Evolutionary conservation across 163 green algal species (phyloP), one percentile per base, ranked within the genome.

Genomic region (Coccomyxa subellipsoidea): DNA sequence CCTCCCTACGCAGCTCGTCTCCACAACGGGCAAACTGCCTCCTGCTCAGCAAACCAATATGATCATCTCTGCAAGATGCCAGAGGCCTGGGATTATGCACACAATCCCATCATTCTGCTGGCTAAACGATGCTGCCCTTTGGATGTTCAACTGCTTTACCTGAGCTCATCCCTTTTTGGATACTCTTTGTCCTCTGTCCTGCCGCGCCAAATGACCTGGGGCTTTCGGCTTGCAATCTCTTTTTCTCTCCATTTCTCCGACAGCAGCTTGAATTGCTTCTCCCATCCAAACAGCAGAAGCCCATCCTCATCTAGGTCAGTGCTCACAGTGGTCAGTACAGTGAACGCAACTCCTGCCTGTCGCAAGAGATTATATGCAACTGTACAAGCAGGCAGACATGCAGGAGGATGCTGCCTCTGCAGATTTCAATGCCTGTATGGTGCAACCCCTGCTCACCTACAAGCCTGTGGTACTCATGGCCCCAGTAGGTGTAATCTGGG

Each of bases 401-500:
- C n/a, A n/a, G n/a, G n/a, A n/a, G n/a, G n/a, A n/a, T n/a, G n/a
- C n/a, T n/a, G n/a, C n/a, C n/a, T n/a, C n/a, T n/a, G n/a, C n/a
- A n/a, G n/a, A n/a, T n/a, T n/a, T n/a, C n/a, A n/a, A n/a, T 80
- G 40, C 69, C 69, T 76, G 69, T 12, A 38, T 76, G 69, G 8
- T 15, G 15, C n/a, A 35, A 76, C 69, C 8, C 18, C 2, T 69
- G 40, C 72, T n/a, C 69, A 87, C 83, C 83, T 71, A 75, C 54
- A 21, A 87, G 83, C 7, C 76, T 54, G 27, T 53, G 71, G 75
- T 89, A 85, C 79, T 91, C 88, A 79, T 89, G 80, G 29, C 88
- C 88, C 77, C 80, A 90, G 79, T 87, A 91, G 35, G 84, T 82
- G 76, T 83, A 87, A 84, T 91, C 88, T 47, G 88, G 86, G n/a